Percentiles rank a stretch among this genome's conserved stretches.
phyloP scores from a whole-genome alignment of 2,329 filamentous ascomycete species.

The Colletotrichum somersetense region DNA sequence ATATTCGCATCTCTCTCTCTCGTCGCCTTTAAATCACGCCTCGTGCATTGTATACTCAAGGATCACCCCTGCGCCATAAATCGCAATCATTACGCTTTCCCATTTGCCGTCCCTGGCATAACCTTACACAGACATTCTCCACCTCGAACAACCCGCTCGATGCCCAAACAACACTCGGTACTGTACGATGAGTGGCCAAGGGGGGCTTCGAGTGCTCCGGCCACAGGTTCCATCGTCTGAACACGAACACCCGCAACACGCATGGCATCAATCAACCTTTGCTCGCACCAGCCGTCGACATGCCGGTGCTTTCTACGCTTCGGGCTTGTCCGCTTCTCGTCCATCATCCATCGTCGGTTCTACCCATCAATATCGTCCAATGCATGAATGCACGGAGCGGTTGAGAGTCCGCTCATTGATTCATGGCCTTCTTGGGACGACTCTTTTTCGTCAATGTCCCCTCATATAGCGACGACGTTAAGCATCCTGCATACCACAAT shows the following conservation, averaged over 20 bases:
- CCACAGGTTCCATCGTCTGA: conserved; percentile 5
- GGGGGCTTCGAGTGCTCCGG: conserved; percentile 3
- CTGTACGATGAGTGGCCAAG: background rate
- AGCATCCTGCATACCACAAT: background rate
- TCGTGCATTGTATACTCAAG: background rate
- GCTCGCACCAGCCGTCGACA: background rate
- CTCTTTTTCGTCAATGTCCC: background rate
- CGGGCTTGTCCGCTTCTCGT: background rate
- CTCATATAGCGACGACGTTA: background rate
- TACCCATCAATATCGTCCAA: background rate
- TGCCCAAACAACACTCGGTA: background rate
- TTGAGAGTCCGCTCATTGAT: background rate
- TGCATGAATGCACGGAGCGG: conserved; percentile 14
- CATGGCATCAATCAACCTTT: background rate
- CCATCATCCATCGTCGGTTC: background rate
- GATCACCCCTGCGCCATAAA: background rate
- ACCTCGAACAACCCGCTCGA: conserved; percentile 1
- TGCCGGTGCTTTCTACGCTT: background rate
- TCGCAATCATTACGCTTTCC: background rate
- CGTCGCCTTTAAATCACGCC: background rate
- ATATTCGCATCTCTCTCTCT: background rate
- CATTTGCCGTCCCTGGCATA: conserved; percentile 3
- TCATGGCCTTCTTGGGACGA: background rate
- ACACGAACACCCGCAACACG: background rate
- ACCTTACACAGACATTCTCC: conserved; percentile 5